Base-by-base conservation (phyloP, 257 asterid species). In the Rauvolfia tetraphylla region DNA sequence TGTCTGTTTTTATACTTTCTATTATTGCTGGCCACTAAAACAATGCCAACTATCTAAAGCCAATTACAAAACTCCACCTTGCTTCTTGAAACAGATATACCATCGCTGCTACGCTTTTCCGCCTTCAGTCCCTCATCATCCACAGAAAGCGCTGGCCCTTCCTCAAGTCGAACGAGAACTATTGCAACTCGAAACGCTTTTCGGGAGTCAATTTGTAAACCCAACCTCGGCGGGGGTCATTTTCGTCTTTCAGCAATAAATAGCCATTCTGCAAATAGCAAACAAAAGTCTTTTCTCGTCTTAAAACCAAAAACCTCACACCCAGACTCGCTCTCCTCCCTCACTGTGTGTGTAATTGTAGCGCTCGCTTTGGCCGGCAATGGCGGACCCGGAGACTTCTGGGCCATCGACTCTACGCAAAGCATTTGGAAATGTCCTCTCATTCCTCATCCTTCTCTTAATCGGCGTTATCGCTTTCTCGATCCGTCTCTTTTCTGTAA, bases 401-500 rank as follows among this genome's bases (percentile, higher is more conserved):
- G 61, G 76, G 68, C 75, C 88, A 71, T 75, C 88, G 22, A 36
- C 82, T 41, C 79, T 88, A 23, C 90, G 89, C 25, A 70, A 80
- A 63, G 97, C 97, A 23, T 91, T 92, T 75, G 99, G 99, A 39
- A 89, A 88, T 79, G 98, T 91, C 78, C 84, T 95, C 33, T 87
- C 96, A 25, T 56, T 90, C 67, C 79, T 90, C 89, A 87, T 91
- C 77, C 96, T 95, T 73, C 77, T 92, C 51, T 92, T 95, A 79
- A 95, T 95, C 79, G 99, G 99, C 67, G 89, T 93, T 62, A 84
- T 89, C 29, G 99, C 98, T 74, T 95, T 95, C 95, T 91, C 99
- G 90, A 95, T 95, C 97, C 99, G 99, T 77, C 89, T 92, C 7
- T 95, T 95, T 86, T 95, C 99, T 11, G 99, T 95, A 85, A 76